Base-by-base conservation (phyloP, 208 protist species). In the Trypanosoma scelopori region DNA sequence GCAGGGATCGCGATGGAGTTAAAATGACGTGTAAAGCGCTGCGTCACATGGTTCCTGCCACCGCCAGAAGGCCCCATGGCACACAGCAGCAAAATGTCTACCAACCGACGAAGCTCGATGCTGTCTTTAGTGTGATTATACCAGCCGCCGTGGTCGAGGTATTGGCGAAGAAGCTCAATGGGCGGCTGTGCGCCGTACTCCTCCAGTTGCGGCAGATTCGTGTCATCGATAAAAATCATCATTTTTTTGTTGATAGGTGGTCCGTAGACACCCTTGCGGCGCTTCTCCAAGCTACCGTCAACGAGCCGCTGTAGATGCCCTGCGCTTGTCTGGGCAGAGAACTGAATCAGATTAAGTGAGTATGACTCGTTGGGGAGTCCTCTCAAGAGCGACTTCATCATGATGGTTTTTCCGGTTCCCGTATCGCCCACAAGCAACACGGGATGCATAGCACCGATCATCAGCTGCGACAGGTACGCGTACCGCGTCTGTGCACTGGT, bases 111-210 rank as follows among this genome's bases (percentile, higher is more conserved):
- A 67, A 97, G 97, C 62, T 92, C 89, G 46, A 95, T 86, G 73
- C 82, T 78, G 53, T 97, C 88, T 69, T 95, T 97, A 67, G 82
- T 91, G 85, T 96, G 85, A 74, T 96, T 96, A 78, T 98, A 99
- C 93, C 96, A 98, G 37, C 95, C 97, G 45, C 84, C 84, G 81
- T 98, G 92, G 73, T 98, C 97, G 62, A 98, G 86, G 79, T 83
- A 98, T 87, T 99, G 97, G 47, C 97, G 85, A 6, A 99, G 82
- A 23, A 99, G 73, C 83, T 99, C 97, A 69, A 98, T 97, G 0
- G 97, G 97, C 41, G 97, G 97, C 81, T 98, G 97, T 9, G 97
- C 96, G 28, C 96, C 96, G 81, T 98, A 98, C 71, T 95, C 82
- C 76, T 99, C 97, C n/a, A 94, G 69, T 69, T 91, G 81, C 5